phyloP scores from a whole-genome alignment of 1,284 basidiomycete genomes.

The Apiotrichum gracile region DNA sequence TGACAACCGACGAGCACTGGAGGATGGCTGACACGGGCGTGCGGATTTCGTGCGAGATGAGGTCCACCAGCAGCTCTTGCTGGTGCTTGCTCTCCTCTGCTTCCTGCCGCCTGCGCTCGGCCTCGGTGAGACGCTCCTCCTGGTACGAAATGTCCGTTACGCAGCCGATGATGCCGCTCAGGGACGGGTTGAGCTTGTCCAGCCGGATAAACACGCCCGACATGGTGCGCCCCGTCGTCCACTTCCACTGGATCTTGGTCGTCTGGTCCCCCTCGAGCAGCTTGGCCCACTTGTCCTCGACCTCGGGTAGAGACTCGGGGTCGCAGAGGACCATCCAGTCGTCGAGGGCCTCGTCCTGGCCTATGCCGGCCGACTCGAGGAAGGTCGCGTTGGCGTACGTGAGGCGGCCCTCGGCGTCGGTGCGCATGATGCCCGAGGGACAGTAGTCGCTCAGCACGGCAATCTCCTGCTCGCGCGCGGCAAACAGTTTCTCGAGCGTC shows the following conservation, averaged over 20 bases:
- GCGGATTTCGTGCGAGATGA: conserved; percentile 33
- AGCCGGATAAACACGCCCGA: conserved; percentile 34
- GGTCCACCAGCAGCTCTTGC: conserved; percentile 32
- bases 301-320: background rate
- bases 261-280: conserved; percentile 6
- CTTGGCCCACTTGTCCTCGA: conserved; percentile 14
- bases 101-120: conserved; percentile 23
- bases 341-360: background rate
- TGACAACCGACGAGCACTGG: conserved; percentile 29
- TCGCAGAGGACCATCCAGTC: conserved; percentile 14
- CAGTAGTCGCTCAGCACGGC: conserved; percentile 38
- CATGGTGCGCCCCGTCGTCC: conserved; percentile 28
- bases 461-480: conserved; percentile 26
- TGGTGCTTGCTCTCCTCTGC: conserved; percentile 27
- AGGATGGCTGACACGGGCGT: conserved; percentile 31
- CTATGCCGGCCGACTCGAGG: background rate
- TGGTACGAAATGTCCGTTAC: conserved; percentile 37
- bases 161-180: conserved; percentile 39
- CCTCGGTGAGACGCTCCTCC: conserved; percentile 26
- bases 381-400: conserved; percentile 35
- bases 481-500: conserved; percentile 23
- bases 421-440: conserved; percentile 34
- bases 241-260: conserved; percentile 29
- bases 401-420: conserved; percentile 19
- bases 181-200: conserved; percentile 24